Evolutionary conservation across 768 basidiomycete species (phyloP).

Genomic region (Baorangia bicolor): DNA sequence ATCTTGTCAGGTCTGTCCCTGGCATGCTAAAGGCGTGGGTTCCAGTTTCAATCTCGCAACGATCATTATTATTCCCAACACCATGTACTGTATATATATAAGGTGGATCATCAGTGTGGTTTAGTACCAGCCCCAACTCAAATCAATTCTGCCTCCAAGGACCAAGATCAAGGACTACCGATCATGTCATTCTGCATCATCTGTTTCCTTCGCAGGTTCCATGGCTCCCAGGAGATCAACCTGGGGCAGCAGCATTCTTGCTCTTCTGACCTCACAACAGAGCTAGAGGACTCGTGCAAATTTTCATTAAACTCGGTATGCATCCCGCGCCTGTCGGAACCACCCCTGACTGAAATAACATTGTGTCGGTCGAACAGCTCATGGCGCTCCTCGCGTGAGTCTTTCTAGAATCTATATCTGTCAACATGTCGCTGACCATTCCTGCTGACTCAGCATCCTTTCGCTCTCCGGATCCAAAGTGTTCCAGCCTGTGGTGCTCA

Average conservation of each 20-base stretch:
- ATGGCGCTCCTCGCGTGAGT: slow-evolving; percentile 19
- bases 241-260: background rate
- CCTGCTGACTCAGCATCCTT: slow-evolving; percentile 5
- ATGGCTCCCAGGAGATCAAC: background rate
- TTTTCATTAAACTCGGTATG: slow-evolving; percentile 18
- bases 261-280: background rate
- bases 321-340: background rate
- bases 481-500: slow-evolving; percentile 6
- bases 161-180: too few species aligned
- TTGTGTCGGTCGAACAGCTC: slow-evolving; percentile 1
- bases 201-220: background rate
- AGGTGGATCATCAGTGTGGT: too few species aligned
- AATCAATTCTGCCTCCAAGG: too few species aligned
- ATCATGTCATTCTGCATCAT: background rate
- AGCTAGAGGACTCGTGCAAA: slow-evolving; percentile 14
- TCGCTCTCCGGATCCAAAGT: slow-evolving; percentile 7
- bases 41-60: too few species aligned
- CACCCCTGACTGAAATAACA: background rate
- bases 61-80: too few species aligned
- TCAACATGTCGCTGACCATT: background rate
- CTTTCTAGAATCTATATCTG: background rate
- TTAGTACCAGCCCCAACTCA: too few species aligned
- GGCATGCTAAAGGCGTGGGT: slow-evolving; percentile 33
- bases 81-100: too few species aligned
- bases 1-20: slow-evolving; percentile 30